Base-by-base conservation (phyloP, 176 grass and related monocot genomes). In the Oryza glumipatula region DNA sequence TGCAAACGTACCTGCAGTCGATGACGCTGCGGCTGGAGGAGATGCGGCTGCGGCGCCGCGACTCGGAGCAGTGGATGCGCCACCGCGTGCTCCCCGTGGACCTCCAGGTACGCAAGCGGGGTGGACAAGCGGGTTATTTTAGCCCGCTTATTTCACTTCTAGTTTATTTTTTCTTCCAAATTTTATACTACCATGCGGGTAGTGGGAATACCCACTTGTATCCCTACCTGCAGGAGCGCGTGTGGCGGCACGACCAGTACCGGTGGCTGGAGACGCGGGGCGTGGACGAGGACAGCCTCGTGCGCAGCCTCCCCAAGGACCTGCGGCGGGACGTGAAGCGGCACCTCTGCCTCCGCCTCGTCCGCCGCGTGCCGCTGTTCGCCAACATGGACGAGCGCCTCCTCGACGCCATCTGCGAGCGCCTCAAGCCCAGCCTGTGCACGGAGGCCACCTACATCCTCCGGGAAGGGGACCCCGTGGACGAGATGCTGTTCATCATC, bases 1-100 rank as follows among this genome's bases (percentile, higher is more conserved):
- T 98, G 95, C 95, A 95, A 90, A 95, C 90, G 3, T 95, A 92
- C 84, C 88, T 95, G 9, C 93, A 95, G 87, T 95, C 93, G 8
- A 83, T 92, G 58, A 91, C 90, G 60, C 84, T 90, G 16, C 74
- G 90, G 0, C 58, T 92, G 1, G 93, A 95, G 60, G 93, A 95
- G 76, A 92, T 92, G 93, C 89, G 93, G 0, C 79, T 95, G 3
- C 90, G 90, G 65, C 83, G 87, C 0, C 77, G 90, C 0, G 93
- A 92, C 85, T 90, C 93, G 10, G 90, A 92, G 88, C 84, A 90
- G 76, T 95, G 93, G 90, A 95, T 95, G 93, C 87, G 8, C 78
- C 93, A 92, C 76, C 90, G 93, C 11, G 49, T 77, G 7, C 85
- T 95, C 65, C 90, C 90, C 17, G 90, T 88, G 6, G 88, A 92